These are phyloP conservation scores for Diplodia corticola DNA, from an alignment of 2,329 filamentous ascomycete species.

Conservation along the genomic window DNA sequence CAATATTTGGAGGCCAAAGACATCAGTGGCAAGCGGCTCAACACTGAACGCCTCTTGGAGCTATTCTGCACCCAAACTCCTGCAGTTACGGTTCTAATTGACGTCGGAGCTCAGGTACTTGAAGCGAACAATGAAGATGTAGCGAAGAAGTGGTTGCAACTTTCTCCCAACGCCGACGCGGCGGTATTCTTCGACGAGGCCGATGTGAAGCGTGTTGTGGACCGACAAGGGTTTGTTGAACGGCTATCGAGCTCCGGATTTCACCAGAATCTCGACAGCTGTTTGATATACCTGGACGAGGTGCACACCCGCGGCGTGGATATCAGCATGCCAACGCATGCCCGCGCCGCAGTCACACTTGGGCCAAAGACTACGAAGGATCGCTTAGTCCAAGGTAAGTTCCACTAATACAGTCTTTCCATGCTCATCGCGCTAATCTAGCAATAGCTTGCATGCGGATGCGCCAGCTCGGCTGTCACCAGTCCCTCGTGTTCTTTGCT, in stretches of 20 bases:
- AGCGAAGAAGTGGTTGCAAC: constrained; percentile 52
- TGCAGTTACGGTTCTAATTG: constrained; percentile 57
- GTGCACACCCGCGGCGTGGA: constrained; percentile 71
- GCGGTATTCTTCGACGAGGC: constrained; percentile 59
- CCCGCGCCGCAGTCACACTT: constrained; percentile 67
- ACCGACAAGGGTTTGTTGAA: constrained; percentile 50
- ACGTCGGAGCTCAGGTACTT: constrained; percentile 70
- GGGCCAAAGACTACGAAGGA: constrained; percentile 69
- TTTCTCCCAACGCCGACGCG: constrained; percentile 32
- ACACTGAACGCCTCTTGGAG: constrained; percentile 42
- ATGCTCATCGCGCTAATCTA: background rate
- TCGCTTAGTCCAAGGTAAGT: constrained; percentile 63
- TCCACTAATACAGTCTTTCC: constrained; percentile 46
- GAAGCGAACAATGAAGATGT: constrained; percentile 54
- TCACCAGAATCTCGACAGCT: constrained; percentile 55
- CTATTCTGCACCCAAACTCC: constrained; percentile 36
- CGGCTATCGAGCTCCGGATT: constrained; percentile 61
- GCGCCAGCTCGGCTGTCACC: constrained; percentile 1
- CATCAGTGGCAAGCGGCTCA: constrained; percentile 2
- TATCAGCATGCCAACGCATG: constrained; percentile 58
- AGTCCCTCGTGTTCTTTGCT: constrained; percentile 53
- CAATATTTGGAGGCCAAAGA: constrained; percentile 49
- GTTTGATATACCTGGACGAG: constrained; percentile 69
- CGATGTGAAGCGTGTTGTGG: constrained; percentile 57
- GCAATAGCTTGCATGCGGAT: constrained; percentile 9